Evolutionary conservation across 1,284 basidiomycete species (phyloP).

Genomic region (Ganoderma boninense): DNA sequence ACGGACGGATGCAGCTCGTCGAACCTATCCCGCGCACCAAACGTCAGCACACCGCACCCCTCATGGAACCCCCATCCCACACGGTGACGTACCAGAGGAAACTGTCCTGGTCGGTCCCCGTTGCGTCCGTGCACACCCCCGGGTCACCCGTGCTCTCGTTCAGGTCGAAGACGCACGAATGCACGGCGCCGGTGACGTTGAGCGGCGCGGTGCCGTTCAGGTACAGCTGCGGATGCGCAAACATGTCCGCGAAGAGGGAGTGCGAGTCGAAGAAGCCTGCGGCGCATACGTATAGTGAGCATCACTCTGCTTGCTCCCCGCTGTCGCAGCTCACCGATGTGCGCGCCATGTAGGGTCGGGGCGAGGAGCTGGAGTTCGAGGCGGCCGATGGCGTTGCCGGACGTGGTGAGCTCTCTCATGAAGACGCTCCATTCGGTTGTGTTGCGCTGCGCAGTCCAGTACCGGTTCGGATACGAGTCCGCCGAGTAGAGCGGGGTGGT

Average conservation of each 20-base stretch:
- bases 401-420: conserved; percentile 42
- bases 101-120: no score
- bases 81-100: conserved; percentile 56
- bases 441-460: conserved; percentile 34
- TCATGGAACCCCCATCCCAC: neutral
- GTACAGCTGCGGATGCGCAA: conserved; percentile 53
- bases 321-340: conserved; percentile 39
- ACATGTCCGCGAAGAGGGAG: conserved; percentile 60
- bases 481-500: conserved; percentile 42
- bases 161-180: conserved; percentile 12
- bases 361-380: conserved; percentile 42
- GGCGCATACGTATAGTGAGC: neutral
- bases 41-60: neutral
- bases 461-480: conserved; percentile 38
- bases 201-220: conserved; percentile 65
- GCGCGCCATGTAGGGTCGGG: conserved; percentile 41
- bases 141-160: conserved; percentile 29
- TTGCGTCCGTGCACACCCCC: no score
- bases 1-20: conserved; percentile 68
- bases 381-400: conserved; percentile 44
- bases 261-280: conserved; percentile 60
- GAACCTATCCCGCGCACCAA: conserved; percentile 46
- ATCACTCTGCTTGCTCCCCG: neutral
- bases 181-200: conserved; percentile 54
- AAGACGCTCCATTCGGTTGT: conserved; percentile 37